Evolutionary conservation across 2,329 filamentous ascomycete genomes (phyloP), one percentile per base, ranked within the genome.

Genomic region (Balansia obtecta): DNA sequence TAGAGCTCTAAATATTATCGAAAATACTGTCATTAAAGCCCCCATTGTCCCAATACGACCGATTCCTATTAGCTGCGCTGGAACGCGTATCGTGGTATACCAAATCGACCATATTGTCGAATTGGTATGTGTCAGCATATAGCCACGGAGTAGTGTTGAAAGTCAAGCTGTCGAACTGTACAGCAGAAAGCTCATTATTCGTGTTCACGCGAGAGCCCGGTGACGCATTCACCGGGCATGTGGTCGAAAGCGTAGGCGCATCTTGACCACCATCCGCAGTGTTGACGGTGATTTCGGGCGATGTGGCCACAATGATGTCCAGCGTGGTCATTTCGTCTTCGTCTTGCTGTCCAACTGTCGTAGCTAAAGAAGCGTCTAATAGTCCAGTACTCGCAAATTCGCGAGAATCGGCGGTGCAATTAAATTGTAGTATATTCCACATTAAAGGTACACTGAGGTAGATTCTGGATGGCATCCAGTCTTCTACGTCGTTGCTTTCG

Each of bases 401-500:
- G 6, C 63, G 64, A 1, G 64, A 58, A 16, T 68, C 64, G 0
- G 66, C 60, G 8, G 62, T 63, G 32, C 64, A 73, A 56, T 70
- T 73, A 56, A 75, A 70, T 49, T 74, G 71, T 4, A 76, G 58
- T 10, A 75, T 70, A 38, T 74, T 70, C 73, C 73, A 76, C 73
- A 76, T 75, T 4, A 76, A 56, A 1, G 71, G 71, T 1, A 75
- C 71, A 52, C 71, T 75, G 37, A 76, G 71, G 54, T 75, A 71
- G 45, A 76, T 75, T 45, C 72, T 71, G 20, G 71, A 74, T 0
- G 73, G 73, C 61, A 74, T 70, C 73, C 73, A 75, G 55, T 75
- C 71, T 51, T 74, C 71, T 13, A 68, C 66, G 34, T 74, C 71
- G 51, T 73, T 66, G 8, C 60, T 69, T 8, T 75, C 71, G 0